Base-by-base conservation (phyloP, 805 yeast species). In the Kodamaea neixiangensis region DNA sequence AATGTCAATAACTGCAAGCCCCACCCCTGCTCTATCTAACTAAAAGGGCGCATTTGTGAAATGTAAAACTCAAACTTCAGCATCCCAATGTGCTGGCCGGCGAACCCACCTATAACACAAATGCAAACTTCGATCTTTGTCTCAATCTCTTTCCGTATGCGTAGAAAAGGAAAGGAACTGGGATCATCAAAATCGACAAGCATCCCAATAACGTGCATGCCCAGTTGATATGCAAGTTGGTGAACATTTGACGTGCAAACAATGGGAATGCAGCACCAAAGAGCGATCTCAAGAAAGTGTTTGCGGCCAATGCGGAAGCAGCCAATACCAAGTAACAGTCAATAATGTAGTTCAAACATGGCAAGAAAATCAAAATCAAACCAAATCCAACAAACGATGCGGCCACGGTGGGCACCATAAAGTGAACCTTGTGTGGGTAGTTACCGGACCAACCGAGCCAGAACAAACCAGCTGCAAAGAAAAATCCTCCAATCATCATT, bases 401-500 rank as follows among this genome's bases (percentile, higher is more conserved):
- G 48, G 80, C 76, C 17, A 79, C 57, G 7, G 73, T 72, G n/a
- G 83, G 75, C 5, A 83, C 86, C 42, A 83, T 85, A 93, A 93
- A 91, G 63, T 86, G 96, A 35, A 89, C 81, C n/a, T 68, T 68
- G 33, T 84, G 67, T 45, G 80, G 85, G 67, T 84, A 91, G 55
- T 81, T 79, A 63, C 96, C 97, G 7, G 93, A 74, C 97, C 97
- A 91, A 51, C 88, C 81, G 66, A 91, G 76, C 96, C 96, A 87
- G 61, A 90, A 76, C 54, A 90, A 72, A 48, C 97, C 97, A 48
- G 82, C 73, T 22, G 96, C 86, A 73, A 91, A 89, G 7, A 78
- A 63, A 48, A 88, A 56, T 19, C 85, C 83, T 29, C 96, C 92
- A 40, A 78, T 67, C 69, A 89, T 79, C 86, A 90, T 81, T 31